phyloP scores from a whole-genome alignment of 495 filamentous ascomycete species.

The Aspergillus hancockii region DNA sequence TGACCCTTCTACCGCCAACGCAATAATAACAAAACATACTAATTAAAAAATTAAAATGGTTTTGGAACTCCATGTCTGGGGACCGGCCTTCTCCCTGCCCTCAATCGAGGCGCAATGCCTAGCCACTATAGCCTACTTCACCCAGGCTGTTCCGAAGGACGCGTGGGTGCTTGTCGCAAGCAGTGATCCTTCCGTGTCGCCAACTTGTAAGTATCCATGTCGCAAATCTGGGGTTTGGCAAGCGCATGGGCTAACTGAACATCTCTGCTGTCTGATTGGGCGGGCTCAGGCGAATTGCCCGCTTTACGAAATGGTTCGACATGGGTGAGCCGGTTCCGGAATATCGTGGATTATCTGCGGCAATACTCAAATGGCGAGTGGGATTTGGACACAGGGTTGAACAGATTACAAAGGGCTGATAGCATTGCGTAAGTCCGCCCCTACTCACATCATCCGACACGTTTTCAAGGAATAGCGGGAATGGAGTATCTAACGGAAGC shows the following conservation, averaged over 20 bases:
- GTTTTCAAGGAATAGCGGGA: background rate
- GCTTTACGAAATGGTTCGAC: conserved; percentile 63
- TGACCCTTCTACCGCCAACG: conserved; percentile 18
- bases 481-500: background rate
- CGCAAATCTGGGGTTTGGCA: conserved; percentile 10
- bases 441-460: background rate
- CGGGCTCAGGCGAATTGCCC: conserved; percentile 68
- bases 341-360: conserved; percentile 71
- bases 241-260: conserved; percentile 11
- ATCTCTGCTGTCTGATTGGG: conserved; percentile 8
- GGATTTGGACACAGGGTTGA: conserved; percentile 55
- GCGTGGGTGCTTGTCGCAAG: conserved; percentile 76
- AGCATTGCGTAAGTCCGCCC: conserved; percentile 49
- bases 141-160: conserved; percentile 53
- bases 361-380: conserved; percentile 53
- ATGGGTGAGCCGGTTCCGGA: conserved; percentile 70
- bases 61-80: conserved; percentile 88
- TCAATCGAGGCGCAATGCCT: conserved; percentile 91
- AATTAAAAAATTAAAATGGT: conserved; percentile 44
- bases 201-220: conserved; percentile 61
- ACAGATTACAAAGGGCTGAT: conserved; percentile 50
- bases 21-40: conserved; percentile 19
- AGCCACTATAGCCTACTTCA: conserved; percentile 71
- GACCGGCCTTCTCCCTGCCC: conserved; percentile 81
- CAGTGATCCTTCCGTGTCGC: conserved; percentile 72